Evolutionary conservation across 345 rosid genomes (phyloP).

Genomic region (Laguncularia racemosa): DNA sequence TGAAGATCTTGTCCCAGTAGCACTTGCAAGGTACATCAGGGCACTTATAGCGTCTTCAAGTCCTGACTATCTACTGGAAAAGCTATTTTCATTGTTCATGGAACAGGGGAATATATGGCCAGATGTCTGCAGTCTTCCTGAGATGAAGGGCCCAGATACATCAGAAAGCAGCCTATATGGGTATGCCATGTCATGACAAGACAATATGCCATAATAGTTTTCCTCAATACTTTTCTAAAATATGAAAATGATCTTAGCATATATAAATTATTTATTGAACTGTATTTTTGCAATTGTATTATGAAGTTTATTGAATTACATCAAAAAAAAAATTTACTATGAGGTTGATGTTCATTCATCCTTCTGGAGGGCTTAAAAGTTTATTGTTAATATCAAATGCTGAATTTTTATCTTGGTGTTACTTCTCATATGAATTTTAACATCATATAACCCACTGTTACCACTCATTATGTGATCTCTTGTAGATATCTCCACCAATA

Average conservation of each 20-base stretch:
- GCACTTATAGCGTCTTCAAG: slow-evolving; percentile 54
- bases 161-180: slow-evolving; percentile 79
- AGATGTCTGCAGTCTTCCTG: slow-evolving; percentile 66
- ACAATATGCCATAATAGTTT: too few species aligned
- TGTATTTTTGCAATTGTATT: slow-evolving; percentile 1
- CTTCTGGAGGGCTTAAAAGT: too few species aligned
- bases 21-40: slow-evolving; percentile 77
- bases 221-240: too few species aligned
- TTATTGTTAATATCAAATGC: too few species aligned
- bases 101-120: slow-evolving; percentile 96
- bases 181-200: slow-evolving; percentile 24
- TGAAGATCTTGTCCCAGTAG: slow-evolving; percentile 87
- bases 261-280: too few species aligned
- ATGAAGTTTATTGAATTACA: background rate
- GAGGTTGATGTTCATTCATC: background rate
- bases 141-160: slow-evolving; percentile 52
- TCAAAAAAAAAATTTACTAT: too few species aligned
- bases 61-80: slow-evolving; percentile 61
- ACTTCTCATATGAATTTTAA: background rate
- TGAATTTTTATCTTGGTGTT: background rate
- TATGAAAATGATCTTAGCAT: too few species aligned
- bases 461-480: background rate
- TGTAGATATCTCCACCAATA: slow-evolving; percentile 68
- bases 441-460: too few species aligned
- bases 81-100: slow-evolving; percentile 75